Base-by-base conservation (phyloP, 352 stramenopile species). In the Vaucheria bursata region DNA sequence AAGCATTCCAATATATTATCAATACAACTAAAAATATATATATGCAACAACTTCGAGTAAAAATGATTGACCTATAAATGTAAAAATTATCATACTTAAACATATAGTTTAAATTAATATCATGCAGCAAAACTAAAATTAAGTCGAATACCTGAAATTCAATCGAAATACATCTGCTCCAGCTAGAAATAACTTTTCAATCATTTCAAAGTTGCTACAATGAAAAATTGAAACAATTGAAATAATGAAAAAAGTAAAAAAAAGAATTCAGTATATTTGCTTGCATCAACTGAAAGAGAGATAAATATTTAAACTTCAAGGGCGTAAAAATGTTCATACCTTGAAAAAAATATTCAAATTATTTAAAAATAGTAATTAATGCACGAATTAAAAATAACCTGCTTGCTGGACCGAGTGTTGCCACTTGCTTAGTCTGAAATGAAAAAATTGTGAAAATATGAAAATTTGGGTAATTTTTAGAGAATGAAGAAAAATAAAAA, bases 161-260 rank as follows among this genome's bases (percentile, higher is more conserved):
- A 94, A 85, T 49, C 90, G 87, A 82, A 94, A 94, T 4, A 92
- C 84, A 75, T 94, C 90, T 5, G 89, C 90, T 66, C 90, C 90
- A 18, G 90, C 88, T 0, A 92, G 76, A 77, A 94, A 94, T 1
- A 94, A 79, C 76, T 86, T 90, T 78, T 94, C 90, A 76, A 94
- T 91, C 89, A 92, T 92, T 87, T 92, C 89, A 12, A 80, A 49
- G 5, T 80, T 87, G 36, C 80, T 87, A 1, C 86, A 92, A 68
- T 25, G 45, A n/a, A n/a, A n/a, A n/a, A n/a, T n/a, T n/a, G n/a
- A n/a, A n/a, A n/a, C n/a, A n/a, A n/a, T n/a, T n/a, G n/a, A n/a
- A n/a, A n/a, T n/a, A n/a, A n/a, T n/a, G n/a, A n/a, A n/a, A n/a
- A n/a, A n/a, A n/a, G n/a, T n/a, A n/a, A n/a, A n/a, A n/a, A n/a